Percentiles rank a stretch among this genome's conserved stretches.
These are phyloP conservation scores for Pleurotus sapidus DNA, from an alignment of 768 basidiomycete species.

Conservation along the genomic window DNA sequence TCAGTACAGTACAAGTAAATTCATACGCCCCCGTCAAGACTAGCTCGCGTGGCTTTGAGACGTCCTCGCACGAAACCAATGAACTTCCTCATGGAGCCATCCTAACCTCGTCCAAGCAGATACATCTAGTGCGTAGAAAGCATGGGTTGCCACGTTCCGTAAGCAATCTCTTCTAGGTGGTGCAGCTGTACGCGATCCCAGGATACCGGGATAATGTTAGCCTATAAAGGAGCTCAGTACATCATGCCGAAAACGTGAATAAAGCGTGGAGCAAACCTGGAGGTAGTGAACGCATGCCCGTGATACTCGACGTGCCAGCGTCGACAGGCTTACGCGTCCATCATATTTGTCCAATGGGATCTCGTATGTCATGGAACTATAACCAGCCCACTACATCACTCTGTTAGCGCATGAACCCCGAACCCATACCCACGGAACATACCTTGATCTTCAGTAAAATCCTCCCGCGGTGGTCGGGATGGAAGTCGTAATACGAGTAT, in stretches of 20 bases:
- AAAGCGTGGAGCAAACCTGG: conserved; percentile 42
- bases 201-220: conserved; percentile 65
- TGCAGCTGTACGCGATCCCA: conserved; percentile 70
- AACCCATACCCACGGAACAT: conserved; percentile 16
- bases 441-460: conserved; percentile 65
- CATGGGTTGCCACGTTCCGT: conserved; percentile 76
- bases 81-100: not conserved
- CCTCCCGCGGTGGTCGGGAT: conserved; percentile 56
- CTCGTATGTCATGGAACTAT: conserved; percentile 68
- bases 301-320: conserved; percentile 64
- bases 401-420: not conserved
- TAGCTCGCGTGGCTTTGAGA: too few relatives aligned
- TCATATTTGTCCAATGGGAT: conserved; percentile 69
- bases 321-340: conserved; percentile 62
- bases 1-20: not conserved
- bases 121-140: conserved; percentile 37
- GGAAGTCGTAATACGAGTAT: conserved; percentile 64
- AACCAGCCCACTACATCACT: conserved; percentile 60
- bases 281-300: conserved; percentile 75
- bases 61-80: not conserved
- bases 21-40: too few relatives aligned
- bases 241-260: conserved; percentile 3
- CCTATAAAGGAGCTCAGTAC: conserved; percentile 32
- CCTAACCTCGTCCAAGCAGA: not conserved
- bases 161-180: conserved; percentile 65